Conservation (phyloP, 306 rosid species). For the Cicer pinnatifidum region DNA sequence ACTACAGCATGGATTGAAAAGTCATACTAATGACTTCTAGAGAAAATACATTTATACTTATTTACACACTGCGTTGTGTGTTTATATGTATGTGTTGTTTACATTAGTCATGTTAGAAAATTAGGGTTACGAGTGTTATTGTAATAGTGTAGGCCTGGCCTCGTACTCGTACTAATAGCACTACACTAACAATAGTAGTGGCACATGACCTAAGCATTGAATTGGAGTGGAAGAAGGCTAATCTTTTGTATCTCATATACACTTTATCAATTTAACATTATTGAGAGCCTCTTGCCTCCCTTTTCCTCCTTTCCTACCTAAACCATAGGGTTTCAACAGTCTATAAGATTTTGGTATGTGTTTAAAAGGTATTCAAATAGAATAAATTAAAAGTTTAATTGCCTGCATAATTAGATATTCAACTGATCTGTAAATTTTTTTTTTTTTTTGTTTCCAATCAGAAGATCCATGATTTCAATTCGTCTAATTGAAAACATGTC, state of each 20-base stretch:
- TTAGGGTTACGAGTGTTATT: constrained; percentile 1
- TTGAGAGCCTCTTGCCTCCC: constrained; percentile 1
- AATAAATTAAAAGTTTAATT: neutral
- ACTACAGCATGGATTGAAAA: constrained; percentile 22
- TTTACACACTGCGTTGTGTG: neutral
- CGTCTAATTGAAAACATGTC: neutral
- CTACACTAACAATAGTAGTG: neutral
- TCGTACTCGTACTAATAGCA: constrained; percentile 4
- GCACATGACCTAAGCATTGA: neutral
- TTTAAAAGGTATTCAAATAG: constrained; percentile 1
- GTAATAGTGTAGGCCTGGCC: constrained; percentile 7
- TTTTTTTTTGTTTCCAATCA: neutral
- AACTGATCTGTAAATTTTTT: neutral
- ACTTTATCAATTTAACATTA: constrained; percentile 12
- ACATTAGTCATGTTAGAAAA: constrained; percentile 19
- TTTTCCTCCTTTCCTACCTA: constrained; percentile 21
- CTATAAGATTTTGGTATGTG: constrained; percentile 8
- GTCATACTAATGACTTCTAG: neutral
- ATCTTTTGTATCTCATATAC: constrained; percentile 13
- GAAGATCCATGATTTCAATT: constrained; percentile 14
- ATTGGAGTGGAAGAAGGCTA: neutral
- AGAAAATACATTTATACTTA: neutral
- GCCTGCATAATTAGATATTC: constrained; percentile 1
- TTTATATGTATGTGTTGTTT: neutral
- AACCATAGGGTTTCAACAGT: neutral